Evolutionary conservation across 2,329 filamentous ascomycete genomes (phyloP).

Genomic region (Fusarium burgessii): DNA sequence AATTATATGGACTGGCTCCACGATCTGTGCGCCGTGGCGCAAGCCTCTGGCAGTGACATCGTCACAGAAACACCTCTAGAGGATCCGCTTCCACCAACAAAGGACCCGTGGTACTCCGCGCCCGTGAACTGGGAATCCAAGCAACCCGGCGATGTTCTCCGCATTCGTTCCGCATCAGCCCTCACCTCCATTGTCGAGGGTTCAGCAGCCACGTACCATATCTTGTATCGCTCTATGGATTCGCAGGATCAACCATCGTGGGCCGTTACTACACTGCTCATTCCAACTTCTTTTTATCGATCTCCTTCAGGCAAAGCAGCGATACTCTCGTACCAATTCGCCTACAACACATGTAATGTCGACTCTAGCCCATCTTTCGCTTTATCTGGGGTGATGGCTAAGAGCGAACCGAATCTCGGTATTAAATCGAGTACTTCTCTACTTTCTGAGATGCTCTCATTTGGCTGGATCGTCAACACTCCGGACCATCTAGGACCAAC

Average conservation of each 20-base stretch:
- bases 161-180: conserved; percentile 25
- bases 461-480: conserved; percentile 38
- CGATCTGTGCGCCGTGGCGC: background rate
- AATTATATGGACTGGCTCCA: background rate
- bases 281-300: conserved; percentile 36
- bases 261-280: conserved; percentile 55
- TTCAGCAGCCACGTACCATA: conserved; percentile 46
- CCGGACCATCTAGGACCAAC: conserved; percentile 59
- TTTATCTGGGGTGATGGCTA: conserved; percentile 18
- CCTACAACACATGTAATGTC: conserved; percentile 39
- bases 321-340: conserved; percentile 37
- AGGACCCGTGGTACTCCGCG: conserved; percentile 24
- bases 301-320: conserved; percentile 18
- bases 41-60: background rate
- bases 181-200: conserved; percentile 28
- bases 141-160: conserved; percentile 28
- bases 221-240: conserved; percentile 55
- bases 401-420: conserved; percentile 15
- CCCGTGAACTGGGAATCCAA: conserved; percentile 10
- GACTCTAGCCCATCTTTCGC: conserved; percentile 34
- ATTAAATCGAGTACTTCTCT: conserved; percentile 23
- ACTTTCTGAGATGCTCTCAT: conserved; percentile 12
- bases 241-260: conserved; percentile 51
- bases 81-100: conserved; percentile 3
- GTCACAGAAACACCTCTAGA: background rate